Evolutionary conservation across 164 flowering plant species (phyloP).

Genomic region (Stephania japonica): DNA sequence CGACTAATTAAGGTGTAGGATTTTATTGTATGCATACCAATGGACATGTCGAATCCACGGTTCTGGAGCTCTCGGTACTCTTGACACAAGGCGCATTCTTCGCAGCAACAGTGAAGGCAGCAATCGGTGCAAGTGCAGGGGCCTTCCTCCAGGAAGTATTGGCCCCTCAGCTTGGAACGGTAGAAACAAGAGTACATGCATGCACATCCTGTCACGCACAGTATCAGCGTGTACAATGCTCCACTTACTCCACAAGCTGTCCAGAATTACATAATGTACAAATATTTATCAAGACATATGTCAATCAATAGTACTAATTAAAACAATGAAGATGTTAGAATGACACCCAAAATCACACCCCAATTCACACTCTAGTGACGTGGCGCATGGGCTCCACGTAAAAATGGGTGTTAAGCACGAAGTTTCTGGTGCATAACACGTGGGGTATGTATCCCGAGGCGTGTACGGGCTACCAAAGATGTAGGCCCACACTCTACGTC

Average conservation of each 20-base stretch:
- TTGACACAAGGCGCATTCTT: slow-evolving; percentile 36
- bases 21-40: slow-evolving; percentile 17
- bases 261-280: background rate
- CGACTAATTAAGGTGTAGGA: too few relatives aligned
- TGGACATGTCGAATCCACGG: slow-evolving; percentile 29
- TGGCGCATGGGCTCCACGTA: too few relatives aligned
- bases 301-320: too few relatives aligned
- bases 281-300: too few relatives aligned
- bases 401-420: too few relatives aligned
- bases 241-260: slow-evolving; percentile 33
- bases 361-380: too few relatives aligned
- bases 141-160: slow-evolving; percentile 23
- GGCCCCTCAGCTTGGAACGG: slow-evolving; percentile 34
- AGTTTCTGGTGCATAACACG: too few relatives aligned
- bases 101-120: slow-evolving; percentile 32
- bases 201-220: slow-evolving; percentile 21
- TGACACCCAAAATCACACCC: too few relatives aligned
- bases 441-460: too few relatives aligned
- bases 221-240: slow-evolving; percentile 24
- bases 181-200: slow-evolving; percentile 33
- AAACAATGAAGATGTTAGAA: too few relatives aligned
- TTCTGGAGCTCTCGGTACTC: slow-evolving; percentile 2
- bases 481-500: too few relatives aligned
- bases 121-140: slow-evolving; percentile 30
- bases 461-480: too few relatives aligned